These are phyloP conservation scores for Dissophora ornata DNA, from an alignment of 192 early-diverging fungal species.

Conservation along the genomic window DNA sequence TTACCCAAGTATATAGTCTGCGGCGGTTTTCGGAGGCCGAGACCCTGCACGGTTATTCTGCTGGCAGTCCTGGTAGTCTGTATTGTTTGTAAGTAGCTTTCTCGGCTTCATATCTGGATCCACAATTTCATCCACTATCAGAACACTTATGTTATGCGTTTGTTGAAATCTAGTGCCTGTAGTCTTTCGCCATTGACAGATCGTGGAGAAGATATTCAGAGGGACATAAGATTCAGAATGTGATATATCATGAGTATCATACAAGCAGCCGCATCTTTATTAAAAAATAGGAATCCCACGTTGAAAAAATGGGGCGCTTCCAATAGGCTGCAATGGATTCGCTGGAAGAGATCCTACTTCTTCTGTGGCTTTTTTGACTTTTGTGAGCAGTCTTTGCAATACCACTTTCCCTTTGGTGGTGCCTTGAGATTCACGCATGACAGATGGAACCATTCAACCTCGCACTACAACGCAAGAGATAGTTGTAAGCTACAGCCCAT, in stretches of 20 bases:
- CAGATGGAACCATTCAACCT: conserved; percentile 98
- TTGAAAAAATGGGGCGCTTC: too few species aligned
- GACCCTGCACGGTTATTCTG: conserved; percentile 23
- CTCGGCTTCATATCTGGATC: neutral
- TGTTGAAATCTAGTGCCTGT: conserved; percentile 16
- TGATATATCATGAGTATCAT: too few species aligned
- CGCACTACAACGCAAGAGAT: conserved; percentile 68
- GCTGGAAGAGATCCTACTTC: conserved; percentile 27
- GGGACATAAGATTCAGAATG: too few species aligned
- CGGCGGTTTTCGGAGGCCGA: conserved; percentile 15
- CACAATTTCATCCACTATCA: too few species aligned
- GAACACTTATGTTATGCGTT: too few species aligned
- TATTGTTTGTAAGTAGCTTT: conserved; percentile 23
- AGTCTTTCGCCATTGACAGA: conserved; percentile 1
- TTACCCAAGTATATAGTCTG: conserved; percentile 27
- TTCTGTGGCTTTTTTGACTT: conserved; percentile 67
- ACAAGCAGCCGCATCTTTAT: too few species aligned
- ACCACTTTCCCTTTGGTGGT: conserved; percentile 96
- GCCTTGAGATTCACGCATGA: conserved; percentile 89
- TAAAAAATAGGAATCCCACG: too few species aligned
- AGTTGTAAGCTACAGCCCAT: neutral
- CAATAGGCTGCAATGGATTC: too few species aligned
- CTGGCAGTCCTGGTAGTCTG: conserved; percentile 10
- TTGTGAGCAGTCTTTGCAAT: conserved; percentile 83
- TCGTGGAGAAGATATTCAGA: too few species aligned